Percentiles rank a stretch among this genome's conserved stretches.
phyloP scores from a whole-genome alignment of 169 alveolate genomes.

The Eimeria acervulina region DNA sequence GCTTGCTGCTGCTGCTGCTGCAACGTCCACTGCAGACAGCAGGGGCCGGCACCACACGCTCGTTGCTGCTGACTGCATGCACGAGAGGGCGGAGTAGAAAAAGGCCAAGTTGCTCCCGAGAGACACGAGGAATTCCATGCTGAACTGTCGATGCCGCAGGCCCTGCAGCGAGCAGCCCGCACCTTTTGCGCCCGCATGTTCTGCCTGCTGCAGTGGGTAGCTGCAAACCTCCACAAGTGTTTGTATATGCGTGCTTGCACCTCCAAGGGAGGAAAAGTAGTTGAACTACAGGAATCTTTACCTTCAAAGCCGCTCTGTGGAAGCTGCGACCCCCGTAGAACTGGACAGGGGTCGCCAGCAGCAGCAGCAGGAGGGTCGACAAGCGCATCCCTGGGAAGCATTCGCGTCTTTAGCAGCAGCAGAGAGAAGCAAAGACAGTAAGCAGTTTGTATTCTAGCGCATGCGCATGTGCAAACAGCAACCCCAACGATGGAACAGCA shows the following conservation, averaged over 20 bases:
- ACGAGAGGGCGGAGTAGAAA: constrained; percentile 67
- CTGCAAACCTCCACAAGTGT: not conserved
- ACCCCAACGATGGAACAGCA: not conserved
- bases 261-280: not conserved
- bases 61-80: constrained; percentile 62
- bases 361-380: constrained; percentile 61
- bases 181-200: not conserved
- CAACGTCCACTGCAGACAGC: constrained; percentile 35
- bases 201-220: not conserved
- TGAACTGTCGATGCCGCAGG: constrained; percentile 46
- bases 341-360: constrained; percentile 74
- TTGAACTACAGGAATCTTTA: not conserved
- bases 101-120: constrained; percentile 74
- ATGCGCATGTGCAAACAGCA: not conserved
- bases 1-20: constrained; percentile 11
- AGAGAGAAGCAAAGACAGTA: not conserved
- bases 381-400: constrained; percentile 56
- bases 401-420: constrained; percentile 38
- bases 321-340: constrained; percentile 74
- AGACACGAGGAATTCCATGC: constrained; percentile 77
- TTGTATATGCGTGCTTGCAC: not conserved
- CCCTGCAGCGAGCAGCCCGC: constrained; percentile 63
- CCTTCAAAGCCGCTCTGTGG: constrained; percentile 52
- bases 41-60: constrained; percentile 49
- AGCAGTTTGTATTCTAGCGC: not conserved